phyloP scores from a whole-genome alignment of 805 yeast genomes.

The Wickerhamomyces hampshirensis region DNA sequence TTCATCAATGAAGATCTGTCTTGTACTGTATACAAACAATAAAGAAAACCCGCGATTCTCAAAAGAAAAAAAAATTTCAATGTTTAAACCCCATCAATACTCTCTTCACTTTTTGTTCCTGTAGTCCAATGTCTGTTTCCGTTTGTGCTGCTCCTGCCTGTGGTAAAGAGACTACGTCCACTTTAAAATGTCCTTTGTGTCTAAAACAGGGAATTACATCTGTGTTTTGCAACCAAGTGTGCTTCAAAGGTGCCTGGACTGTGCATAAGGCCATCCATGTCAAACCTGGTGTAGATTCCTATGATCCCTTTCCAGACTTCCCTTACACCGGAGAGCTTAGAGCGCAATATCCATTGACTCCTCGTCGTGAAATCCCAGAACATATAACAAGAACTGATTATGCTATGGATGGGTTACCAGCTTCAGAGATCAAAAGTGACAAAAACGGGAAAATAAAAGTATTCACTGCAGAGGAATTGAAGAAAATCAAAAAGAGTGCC shows the following conservation, averaged over 20 bases:
- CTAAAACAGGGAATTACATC: slow-evolving; percentile 60
- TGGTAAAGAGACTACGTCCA: slow-evolving; percentile 72
- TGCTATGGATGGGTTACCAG: slow-evolving; percentile 74
- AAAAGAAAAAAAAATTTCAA: no score
- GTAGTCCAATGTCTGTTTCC: background rate
- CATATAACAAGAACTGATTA: slow-evolving; percentile 77
- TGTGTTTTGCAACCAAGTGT: slow-evolving; percentile 76
- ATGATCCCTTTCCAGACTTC: slow-evolving; percentile 84
- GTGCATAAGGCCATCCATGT: slow-evolving; percentile 74
- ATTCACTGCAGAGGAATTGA: slow-evolving; percentile 63
- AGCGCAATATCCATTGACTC: slow-evolving; percentile 78
- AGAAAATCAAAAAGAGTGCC: slow-evolving; percentile 70
- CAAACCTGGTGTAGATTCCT: slow-evolving; percentile 51
- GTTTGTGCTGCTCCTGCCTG: slow-evolving; percentile 80
- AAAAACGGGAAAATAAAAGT: slow-evolving; percentile 61
- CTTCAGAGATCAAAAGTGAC: slow-evolving; percentile 69
- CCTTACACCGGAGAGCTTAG: slow-evolving; percentile 69
- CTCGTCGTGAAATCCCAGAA: slow-evolving; percentile 67
- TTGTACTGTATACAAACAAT: no score
- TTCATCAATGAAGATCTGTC: no score
- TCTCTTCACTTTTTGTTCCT: no score
- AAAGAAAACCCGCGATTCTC: no score
- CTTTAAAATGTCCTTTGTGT: slow-evolving; percentile 88
- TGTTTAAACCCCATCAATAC: no score
- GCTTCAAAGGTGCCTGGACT: slow-evolving; percentile 71